Evolutionary conservation across 345 rosid species (phyloP).

Genomic region (Fremontodendron californicum): DNA sequence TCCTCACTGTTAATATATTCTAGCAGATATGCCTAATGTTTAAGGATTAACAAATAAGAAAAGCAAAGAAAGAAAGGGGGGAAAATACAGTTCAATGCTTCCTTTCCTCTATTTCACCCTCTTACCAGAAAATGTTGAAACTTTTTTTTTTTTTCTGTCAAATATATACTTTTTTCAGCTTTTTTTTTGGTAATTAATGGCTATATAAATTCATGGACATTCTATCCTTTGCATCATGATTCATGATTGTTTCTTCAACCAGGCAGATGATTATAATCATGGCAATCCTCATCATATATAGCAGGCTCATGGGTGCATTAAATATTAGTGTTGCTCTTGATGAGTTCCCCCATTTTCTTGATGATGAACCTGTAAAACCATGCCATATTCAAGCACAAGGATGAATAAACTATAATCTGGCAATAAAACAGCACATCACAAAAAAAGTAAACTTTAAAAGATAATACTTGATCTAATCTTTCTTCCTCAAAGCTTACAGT

Average conservation of each 20-base stretch:
- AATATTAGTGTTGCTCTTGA: neutral
- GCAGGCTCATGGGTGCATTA: neutral
- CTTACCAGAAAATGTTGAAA: too few relatives aligned
- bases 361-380: slow-evolving; percentile 29
- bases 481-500: slow-evolving; percentile 54
- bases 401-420: neutral
- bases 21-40: too few relatives aligned
- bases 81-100: too few relatives aligned
- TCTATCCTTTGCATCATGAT: too few relatives aligned
- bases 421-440: neutral
- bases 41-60: too few relatives aligned
- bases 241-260: neutral
- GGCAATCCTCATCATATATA: neutral
- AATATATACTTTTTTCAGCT: too few relatives aligned
- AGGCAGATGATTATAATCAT: neutral
- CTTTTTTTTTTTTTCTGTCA: too few relatives aligned
- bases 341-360: slow-evolving; percentile 10
- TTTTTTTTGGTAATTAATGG: too few relatives aligned
- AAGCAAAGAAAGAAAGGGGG: too few relatives aligned
- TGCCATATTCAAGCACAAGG: slow-evolving; percentile 8
- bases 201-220: too few relatives aligned
- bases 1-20: too few relatives aligned
- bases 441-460: neutral
- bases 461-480: slow-evolving; percentile 27
- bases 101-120: too few relatives aligned